phyloP scores from a whole-genome alignment of 192 early-diverging fungal genomes.

The Coemansia sp. region DNA sequence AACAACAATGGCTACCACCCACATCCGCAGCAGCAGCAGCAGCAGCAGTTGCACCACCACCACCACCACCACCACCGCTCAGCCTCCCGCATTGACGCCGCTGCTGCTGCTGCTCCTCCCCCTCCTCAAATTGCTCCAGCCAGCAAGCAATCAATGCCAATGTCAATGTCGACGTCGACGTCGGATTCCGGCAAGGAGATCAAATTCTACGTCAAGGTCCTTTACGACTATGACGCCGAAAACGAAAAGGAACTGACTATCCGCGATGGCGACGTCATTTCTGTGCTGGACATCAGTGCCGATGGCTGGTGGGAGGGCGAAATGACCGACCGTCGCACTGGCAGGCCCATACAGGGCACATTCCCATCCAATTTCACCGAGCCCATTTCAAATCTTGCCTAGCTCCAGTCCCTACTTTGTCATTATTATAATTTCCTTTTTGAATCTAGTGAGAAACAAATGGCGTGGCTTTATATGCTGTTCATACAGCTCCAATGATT shows the following conservation, averaged over 20 bases:
- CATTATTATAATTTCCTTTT: neutral
- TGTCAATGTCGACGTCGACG: too few species aligned
- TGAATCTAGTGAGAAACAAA: too few species aligned
- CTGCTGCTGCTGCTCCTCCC: neutral
- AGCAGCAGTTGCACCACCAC: conserved; percentile 30
- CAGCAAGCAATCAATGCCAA: neutral
- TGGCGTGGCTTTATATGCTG: too few species aligned
- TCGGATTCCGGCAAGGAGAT: conserved; percentile 40
- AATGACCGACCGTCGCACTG: conserved; percentile 39
- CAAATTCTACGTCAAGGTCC: conserved; percentile 49
- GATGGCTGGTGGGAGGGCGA: conserved; percentile 58
- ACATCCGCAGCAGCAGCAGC: conserved; percentile 3
- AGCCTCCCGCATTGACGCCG: conserved; percentile 9
- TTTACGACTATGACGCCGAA: conserved; percentile 56
- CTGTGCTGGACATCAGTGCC: conserved; percentile 43
- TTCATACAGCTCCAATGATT: too few species aligned
- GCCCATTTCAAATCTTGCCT: conserved; percentile 31
- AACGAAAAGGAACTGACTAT: conserved; percentile 49
- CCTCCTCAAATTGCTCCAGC: neutral
- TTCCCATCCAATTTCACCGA: conserved; percentile 56
- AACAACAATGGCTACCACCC: conserved; percentile 1
- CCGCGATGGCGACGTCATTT: conserved; percentile 45
- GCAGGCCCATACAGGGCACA: conserved; percentile 33
- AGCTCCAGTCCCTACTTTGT: neutral
- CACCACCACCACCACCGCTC: conserved; percentile 7